Percentiles rank a stretch among this genome's conserved stretches.
Evolutionary conservation across 2,329 filamentous ascomycete species (phyloP).

Genomic region (Penicillium sp.): DNA sequence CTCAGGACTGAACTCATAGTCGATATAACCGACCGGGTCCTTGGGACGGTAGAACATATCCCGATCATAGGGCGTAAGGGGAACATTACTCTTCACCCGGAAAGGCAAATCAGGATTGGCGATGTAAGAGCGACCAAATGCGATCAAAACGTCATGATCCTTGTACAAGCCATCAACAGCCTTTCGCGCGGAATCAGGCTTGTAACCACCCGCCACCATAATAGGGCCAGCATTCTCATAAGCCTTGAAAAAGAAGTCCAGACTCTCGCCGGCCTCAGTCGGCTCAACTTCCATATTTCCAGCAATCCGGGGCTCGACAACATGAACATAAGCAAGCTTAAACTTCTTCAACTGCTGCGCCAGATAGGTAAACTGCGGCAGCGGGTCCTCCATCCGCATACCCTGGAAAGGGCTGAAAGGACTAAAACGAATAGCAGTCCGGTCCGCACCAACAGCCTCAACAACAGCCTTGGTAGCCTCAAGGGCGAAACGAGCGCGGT

Average conservation of each 20-base stretch:
- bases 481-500: constrained; percentile 54
- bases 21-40: constrained; percentile 41
- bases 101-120: constrained; percentile 50
- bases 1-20: constrained; percentile 37
- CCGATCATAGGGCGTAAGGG: constrained; percentile 41
- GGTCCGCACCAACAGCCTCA: constrained; percentile 47
- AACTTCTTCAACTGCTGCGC: constrained; percentile 53
- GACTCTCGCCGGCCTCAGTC: constrained; percentile 26
- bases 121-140: constrained; percentile 46
- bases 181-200: constrained; percentile 39
- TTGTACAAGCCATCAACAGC: constrained; percentile 35
- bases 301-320: constrained; percentile 59
- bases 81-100: constrained; percentile 40
- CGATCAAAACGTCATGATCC: constrained; percentile 34
- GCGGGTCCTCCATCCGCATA: constrained; percentile 62
- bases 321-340: constrained; percentile 61
- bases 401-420: constrained; percentile 42
- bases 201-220: constrained; percentile 53
- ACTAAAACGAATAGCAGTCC: constrained; percentile 50
- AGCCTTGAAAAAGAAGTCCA: constrained; percentile 48
- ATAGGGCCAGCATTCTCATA: constrained; percentile 47
- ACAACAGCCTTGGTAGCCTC: constrained; percentile 51
- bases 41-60: constrained; percentile 43
- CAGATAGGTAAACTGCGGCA: constrained; percentile 64
- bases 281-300: constrained; percentile 35